Evolutionary conservation across 164 flowering plant genomes (phyloP).

Genomic region (Berberis vulgaris): DNA sequence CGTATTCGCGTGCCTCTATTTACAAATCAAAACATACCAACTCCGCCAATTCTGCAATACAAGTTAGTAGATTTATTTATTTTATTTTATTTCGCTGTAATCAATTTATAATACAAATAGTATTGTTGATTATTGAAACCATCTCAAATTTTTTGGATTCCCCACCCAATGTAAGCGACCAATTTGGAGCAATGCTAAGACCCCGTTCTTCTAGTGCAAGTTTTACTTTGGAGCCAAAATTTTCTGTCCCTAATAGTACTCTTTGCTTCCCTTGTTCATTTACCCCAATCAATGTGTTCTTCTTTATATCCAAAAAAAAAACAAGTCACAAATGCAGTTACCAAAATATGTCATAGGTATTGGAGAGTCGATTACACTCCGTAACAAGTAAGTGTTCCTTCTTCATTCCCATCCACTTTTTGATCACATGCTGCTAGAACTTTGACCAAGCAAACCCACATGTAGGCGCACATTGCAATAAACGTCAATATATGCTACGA

Average conservation of each 20-base stretch:
- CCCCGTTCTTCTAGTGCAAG: not conserved
- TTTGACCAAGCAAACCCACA: conserved; percentile 26
- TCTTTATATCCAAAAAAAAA: not conserved
- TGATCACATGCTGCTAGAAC: not conserved
- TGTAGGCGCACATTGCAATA: conserved; percentile 19
- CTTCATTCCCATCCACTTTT: not conserved
- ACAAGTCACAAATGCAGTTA: conserved; percentile 13
- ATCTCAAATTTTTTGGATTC: conserved; percentile 25
- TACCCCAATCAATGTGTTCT: conserved; percentile 12
- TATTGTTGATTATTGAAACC: conserved; percentile 6
- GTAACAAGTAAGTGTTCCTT: conserved; percentile 19
- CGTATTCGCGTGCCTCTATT: too few relatives aligned
- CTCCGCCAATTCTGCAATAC: too few relatives aligned
- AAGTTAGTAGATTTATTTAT: too few relatives aligned
- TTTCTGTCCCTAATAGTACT: not conserved
- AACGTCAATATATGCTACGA: conserved; percentile 18
- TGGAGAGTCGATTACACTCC: conserved; percentile 21
- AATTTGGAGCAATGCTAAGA: conserved; percentile 11
- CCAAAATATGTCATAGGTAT: conserved; percentile 36
- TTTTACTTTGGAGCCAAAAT: not conserved
- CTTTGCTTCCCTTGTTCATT: conserved; percentile 15
- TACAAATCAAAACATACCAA: too few relatives aligned
- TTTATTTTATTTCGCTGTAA: too few relatives aligned
- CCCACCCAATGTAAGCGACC: conserved; percentile 34
- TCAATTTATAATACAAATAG: too few relatives aligned